Conservation (phyloP, 345 rosid genomes). For the Gossypioides kirkii region DNA sequence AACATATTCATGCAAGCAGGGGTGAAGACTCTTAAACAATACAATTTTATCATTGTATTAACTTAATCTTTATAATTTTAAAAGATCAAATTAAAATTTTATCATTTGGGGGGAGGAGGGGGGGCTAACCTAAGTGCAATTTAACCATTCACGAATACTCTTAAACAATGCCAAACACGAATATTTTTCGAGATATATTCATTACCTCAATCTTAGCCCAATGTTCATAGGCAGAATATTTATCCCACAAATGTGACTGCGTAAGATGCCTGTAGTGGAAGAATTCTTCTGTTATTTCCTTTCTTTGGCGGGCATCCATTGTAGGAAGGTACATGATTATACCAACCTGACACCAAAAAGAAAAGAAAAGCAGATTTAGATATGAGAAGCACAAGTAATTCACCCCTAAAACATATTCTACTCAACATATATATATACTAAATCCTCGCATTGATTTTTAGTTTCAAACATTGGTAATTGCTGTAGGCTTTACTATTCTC, state of each 20-base stretch:
- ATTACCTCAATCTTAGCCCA: conserved; percentile 97
- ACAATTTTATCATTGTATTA: too few relatives aligned
- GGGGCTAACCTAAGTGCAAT: too few relatives aligned
- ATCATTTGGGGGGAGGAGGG: too few relatives aligned
- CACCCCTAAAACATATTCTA: background rate
- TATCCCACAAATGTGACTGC: conserved; percentile 67
- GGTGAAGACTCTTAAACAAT: too few relatives aligned
- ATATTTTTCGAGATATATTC: conserved; percentile 18
- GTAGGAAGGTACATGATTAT: conserved; percentile 99
- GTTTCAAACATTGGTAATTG: background rate
- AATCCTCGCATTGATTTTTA: background rate
- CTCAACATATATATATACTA: background rate
- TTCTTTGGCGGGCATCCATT: conserved; percentile 81
- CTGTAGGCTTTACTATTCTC: background rate
- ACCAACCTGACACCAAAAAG: conserved; percentile 62
- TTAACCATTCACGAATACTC: background rate
- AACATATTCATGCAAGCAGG: background rate
- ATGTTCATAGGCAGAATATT: conserved; percentile 80
- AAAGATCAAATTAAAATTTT: too few relatives aligned
- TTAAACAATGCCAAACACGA: background rate
- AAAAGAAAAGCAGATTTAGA: background rate
- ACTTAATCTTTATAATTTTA: too few relatives aligned
- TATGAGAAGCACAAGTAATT: background rate
- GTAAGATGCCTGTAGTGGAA: conserved; percentile 79
- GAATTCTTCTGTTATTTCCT: conserved; percentile 91